Base-by-base conservation (phyloP, 805 yeast species). In the Brettanomyces anomalus region DNA sequence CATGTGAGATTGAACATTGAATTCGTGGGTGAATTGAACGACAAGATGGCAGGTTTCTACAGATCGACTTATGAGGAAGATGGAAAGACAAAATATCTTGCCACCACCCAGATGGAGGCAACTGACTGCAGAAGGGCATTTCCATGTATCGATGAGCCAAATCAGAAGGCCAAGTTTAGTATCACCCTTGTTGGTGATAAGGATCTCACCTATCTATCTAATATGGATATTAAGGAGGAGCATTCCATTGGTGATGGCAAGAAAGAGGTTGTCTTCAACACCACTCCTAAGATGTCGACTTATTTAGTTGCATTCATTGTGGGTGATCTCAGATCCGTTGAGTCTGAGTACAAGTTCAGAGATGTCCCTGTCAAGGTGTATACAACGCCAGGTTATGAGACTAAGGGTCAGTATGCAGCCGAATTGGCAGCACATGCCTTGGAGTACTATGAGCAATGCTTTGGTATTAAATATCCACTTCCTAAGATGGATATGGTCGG, bases 401-500 rank as follows among this genome's bases (percentile, higher is more conserved):
- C 65, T 34, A 65, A 70, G 30, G 80, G 79, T 16, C 55, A 57
- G 49, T 67, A 71, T 49, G 77, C 79, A 4, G 62, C 66, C 44
- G 70, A 66, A 43, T 59, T 73, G 33, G 71, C 79, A 15, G 77
- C 79, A 4, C 71, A 70, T 43, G 68, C 74, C 39, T 65, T 76
- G 36, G 80, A 76, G 53, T 73, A 64, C 53, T 75, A 71, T 54
- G 70, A 74, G 40, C 54, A 58, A 45, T 68, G 70, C 28, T 76
- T 76, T 48, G 75, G 71, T 47, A 60, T 74, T 43, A 60, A 60
- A 37, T 86, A 84, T 56, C 93, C 94, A 74, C 67, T 85, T 53
- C 90, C 94, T 43, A 86, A 85, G 62, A 70, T 85, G 68, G 95
- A 85, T 58, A 70, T 84, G 70, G 72, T 86, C 44, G 89, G 86